phyloP scores from a whole-genome alignment of 164 flowering plant genomes.

The Santalum album region DNA sequence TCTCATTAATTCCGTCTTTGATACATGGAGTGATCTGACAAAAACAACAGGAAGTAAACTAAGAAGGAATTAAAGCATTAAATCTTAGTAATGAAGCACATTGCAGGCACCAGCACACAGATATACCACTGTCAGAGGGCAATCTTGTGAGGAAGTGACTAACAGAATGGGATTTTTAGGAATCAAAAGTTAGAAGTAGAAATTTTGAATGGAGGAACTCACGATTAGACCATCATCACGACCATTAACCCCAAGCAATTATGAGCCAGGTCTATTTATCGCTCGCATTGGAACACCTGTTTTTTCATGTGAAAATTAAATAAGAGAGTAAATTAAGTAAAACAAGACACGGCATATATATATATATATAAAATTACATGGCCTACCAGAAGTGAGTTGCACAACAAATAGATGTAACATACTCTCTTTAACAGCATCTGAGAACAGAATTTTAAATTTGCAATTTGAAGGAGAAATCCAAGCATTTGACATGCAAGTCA shows the following conservation, averaged over 20 bases:
- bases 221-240: slow-evolving; percentile 98
- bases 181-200: not conserved
- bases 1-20: slow-evolving; percentile 74
- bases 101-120: not conserved
- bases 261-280: slow-evolving; percentile 86
- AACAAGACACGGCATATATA: no score
- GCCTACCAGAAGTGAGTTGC: no score
- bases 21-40: slow-evolving; percentile 68
- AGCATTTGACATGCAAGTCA: no score
- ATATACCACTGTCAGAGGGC: not conserved
- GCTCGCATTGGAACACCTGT: slow-evolving; percentile 78
- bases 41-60: slow-evolving; percentile 9
- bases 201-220: no score
- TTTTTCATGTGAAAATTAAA: no score
- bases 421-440: no score
- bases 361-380: no score
- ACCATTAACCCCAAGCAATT: slow-evolving; percentile 84
- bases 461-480: not conserved
- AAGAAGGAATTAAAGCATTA: no score
- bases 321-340: no score
- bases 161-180: no score
- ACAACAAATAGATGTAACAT: no score
- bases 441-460: no score
- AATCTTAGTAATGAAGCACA: not conserved
- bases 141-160: not conserved